phyloP scores from a whole-genome alignment of 2,329 filamentous ascomycete species.

The Clarireedia monteithiana region DNA sequence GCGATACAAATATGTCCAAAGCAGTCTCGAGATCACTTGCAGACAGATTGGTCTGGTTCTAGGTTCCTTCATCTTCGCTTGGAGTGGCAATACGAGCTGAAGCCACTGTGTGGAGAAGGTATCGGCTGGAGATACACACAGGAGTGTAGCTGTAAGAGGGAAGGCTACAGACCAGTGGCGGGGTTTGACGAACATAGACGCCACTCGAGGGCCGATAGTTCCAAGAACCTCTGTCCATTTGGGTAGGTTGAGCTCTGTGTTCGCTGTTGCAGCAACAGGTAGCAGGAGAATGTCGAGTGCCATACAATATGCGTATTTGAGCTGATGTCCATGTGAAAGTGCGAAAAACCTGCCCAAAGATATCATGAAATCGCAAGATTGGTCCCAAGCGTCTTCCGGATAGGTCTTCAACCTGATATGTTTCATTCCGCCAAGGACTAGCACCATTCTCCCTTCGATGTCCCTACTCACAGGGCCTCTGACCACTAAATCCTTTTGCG shows the following conservation, averaged over 20 bases:
- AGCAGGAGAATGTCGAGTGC: conserved; percentile 80
- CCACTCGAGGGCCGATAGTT: conserved; percentile 67
- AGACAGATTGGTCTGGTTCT: conserved; percentile 70
- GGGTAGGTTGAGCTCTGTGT: conserved; percentile 66
- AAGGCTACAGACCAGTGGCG: conserved; percentile 88
- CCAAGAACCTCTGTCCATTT: conserved; percentile 85
- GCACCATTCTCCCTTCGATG: conserved; percentile 72
- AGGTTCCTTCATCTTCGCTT: conserved; percentile 78
- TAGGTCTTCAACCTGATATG: conserved; percentile 71
- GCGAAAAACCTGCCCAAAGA: conserved; percentile 75
- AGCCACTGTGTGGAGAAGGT: conserved; percentile 82
- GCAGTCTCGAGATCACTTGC: conserved; percentile 79
- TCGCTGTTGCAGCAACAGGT: conserved; percentile 75
- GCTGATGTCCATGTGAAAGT: conserved; percentile 75
- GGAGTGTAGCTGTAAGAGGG: conserved; percentile 75
- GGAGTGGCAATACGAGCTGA: conserved; percentile 67
- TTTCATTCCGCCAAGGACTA: conserved; percentile 87
- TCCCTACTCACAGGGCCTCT: conserved; percentile 63
- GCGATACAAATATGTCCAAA: conserved; percentile 93
- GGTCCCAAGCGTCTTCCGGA: conserved; percentile 70
- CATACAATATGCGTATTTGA: conserved; percentile 93
- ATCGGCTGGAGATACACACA: conserved; percentile 83
- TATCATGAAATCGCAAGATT: conserved; percentile 82
- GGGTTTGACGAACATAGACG: conserved; percentile 82
- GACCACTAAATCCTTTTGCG: conserved; percentile 65